Percentiles rank a stretch among this genome's conserved stretches.
Conservation (phyloP, 345 rosid genomes). For the Bruguiera sexangula region DNA sequence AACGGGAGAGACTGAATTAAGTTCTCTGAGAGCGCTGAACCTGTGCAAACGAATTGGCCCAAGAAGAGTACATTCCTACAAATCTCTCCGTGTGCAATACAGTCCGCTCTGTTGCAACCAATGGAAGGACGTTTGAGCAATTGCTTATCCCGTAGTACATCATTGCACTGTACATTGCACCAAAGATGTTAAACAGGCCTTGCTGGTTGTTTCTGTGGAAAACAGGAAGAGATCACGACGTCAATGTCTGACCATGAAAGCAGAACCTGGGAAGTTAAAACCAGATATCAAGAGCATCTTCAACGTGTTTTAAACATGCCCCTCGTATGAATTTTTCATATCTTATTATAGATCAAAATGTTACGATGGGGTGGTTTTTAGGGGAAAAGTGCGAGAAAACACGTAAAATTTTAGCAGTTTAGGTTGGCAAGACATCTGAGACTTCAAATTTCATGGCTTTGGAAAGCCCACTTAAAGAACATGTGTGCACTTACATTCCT, state of each 20-base stretch:
- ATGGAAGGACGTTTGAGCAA: constrained; percentile 54
- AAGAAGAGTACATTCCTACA: constrained; percentile 80
- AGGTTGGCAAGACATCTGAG: no score
- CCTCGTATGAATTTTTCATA: no score
- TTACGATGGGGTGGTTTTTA: no score
- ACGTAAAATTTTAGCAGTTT: no score
- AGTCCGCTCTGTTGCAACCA: constrained; percentile 51
- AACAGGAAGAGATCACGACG: background rate
- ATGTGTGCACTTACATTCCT: constrained; percentile 59
- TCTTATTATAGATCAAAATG: no score
- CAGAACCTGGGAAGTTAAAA: no score
- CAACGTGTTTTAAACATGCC: no score
- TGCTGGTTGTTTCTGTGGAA: constrained; percentile 55
- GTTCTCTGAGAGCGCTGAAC: constrained; percentile 16
- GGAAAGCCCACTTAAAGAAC: background rate
- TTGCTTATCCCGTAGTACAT: constrained; percentile 64
- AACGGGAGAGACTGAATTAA: background rate
- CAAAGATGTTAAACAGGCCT: constrained; percentile 53
- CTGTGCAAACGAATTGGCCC: constrained; percentile 70
- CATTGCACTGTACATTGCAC: constrained; percentile 44
- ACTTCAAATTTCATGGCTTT: no score
- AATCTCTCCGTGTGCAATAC: constrained; percentile 76
- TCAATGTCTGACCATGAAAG: no score
- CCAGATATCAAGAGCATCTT: no score
- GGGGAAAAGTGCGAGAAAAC: no score